Conservation (phyloP, 495 filamentous ascomycete species). For the Evernia prunastri region DNA sequence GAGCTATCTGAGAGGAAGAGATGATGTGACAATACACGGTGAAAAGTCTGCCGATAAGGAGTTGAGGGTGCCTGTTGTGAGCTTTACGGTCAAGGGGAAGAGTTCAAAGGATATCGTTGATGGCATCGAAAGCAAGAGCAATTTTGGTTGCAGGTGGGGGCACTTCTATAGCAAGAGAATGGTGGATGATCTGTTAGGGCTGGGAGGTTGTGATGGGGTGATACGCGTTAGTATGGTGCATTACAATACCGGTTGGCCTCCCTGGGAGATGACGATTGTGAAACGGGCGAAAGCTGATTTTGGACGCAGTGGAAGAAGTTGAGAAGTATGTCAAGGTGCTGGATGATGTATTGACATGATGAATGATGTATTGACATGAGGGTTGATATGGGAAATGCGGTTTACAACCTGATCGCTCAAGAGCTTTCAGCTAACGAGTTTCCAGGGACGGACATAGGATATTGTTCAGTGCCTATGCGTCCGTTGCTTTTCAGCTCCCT, state of each 20-base stretch:
- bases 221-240: constrained; percentile 65
- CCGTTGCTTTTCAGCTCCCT: too few relatives aligned
- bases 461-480: too few relatives aligned
- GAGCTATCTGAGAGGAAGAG: constrained; percentile 42
- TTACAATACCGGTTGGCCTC: constrained; percentile 63
- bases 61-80: constrained; percentile 56
- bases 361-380: too few relatives aligned
- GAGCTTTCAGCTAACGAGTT: too few relatives aligned
- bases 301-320: constrained; percentile 47
- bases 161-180: constrained; percentile 61
- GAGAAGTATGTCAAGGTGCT: constrained; percentile 44
- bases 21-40: constrained; percentile 52
- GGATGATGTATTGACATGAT: constrained; percentile 34
- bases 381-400: too few relatives aligned
- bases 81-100: constrained; percentile 54
- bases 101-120: constrained; percentile 54
- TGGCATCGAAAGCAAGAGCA: constrained; percentile 47
- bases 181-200: constrained; percentile 50
- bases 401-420: too few relatives aligned
- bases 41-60: constrained; percentile 38
- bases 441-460: too few relatives aligned
- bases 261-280: not conserved
- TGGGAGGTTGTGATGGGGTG: constrained; percentile 52
- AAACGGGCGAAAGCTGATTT: not conserved
- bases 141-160: constrained; percentile 60